Evolutionary conservation across 257 asterid genomes (phyloP).

Genomic region (Osmanthus fragrans): DNA sequence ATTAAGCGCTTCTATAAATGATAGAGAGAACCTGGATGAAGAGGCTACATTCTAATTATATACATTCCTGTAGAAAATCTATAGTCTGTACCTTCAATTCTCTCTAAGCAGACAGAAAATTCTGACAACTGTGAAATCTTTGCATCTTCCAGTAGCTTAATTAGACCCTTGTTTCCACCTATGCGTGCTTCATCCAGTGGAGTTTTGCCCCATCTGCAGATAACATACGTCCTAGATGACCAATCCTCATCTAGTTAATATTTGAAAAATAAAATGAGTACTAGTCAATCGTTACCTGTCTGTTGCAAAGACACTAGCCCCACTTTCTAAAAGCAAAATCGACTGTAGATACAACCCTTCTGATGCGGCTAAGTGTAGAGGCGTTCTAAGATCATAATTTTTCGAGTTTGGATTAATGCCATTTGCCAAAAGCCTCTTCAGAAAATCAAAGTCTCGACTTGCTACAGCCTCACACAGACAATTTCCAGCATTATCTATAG

Average conservation of each 20-base stretch:
- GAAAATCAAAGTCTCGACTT: constrained; percentile 40
- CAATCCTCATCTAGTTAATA: not conserved
- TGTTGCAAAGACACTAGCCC: constrained; percentile 59
- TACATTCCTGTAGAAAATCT: not conserved
- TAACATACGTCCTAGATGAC: not conserved
- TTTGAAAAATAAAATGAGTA: not conserved
- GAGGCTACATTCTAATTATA: not conserved
- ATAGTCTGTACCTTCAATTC: constrained; percentile 25
- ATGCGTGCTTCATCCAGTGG: constrained; percentile 70
- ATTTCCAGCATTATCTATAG: constrained; percentile 46
- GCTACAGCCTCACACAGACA: constrained; percentile 62
- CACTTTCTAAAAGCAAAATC: constrained; percentile 51
- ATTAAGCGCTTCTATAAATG: not conserved
- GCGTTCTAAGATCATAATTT: constrained; percentile 62
- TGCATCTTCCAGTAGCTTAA: constrained; percentile 62
- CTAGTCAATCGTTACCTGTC: constrained; percentile 47
- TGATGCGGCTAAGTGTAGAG: constrained; percentile 73
- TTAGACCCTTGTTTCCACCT: constrained; percentile 49
- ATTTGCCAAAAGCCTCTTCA: constrained; percentile 43
- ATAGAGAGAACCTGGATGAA: not conserved
- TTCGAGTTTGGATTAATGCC: constrained; percentile 73
- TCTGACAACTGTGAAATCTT: constrained; percentile 37
- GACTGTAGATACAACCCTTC: constrained; percentile 48
- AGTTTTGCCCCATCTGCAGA: constrained; percentile 67
- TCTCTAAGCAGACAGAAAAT: constrained; percentile 28